Conservation (phyloP, 2,329 filamentous ascomycete species). For the Colletotrichum musicola region DNA sequence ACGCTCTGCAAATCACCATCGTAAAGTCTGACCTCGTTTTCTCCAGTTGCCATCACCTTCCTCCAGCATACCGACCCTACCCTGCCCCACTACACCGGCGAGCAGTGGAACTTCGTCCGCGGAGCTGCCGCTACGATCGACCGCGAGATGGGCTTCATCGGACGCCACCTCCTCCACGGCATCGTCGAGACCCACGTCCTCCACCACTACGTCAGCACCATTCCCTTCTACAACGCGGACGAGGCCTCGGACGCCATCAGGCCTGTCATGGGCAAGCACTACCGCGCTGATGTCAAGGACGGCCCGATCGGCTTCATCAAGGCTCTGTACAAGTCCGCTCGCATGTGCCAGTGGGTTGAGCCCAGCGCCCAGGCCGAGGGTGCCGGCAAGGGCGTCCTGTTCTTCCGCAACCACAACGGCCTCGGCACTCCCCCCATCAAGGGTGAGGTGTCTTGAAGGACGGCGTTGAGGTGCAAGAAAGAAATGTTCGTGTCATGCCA, state of each 20-base stretch:
- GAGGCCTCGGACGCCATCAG: constrained; percentile 71
- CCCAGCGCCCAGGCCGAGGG: constrained; percentile 84
- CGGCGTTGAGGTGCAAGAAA: not conserved
- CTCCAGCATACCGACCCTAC: constrained; percentile 96
- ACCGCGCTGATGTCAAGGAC: constrained; percentile 83
- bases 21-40: not conserved
- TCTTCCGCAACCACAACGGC: constrained; percentile 96
- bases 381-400: constrained; percentile 85
- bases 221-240: constrained; percentile 83
- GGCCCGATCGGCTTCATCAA: constrained; percentile 87
- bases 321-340: constrained; percentile 83
- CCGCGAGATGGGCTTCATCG: constrained; percentile 96
- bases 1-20: not conserved
- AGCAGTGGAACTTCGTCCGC: constrained; percentile 92
- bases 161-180: constrained; percentile 89
- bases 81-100: constrained; percentile 89
- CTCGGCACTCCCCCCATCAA: constrained; percentile 68
- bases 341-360: constrained; percentile 98
- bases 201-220: constrained; percentile 96
- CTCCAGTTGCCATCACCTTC: constrained; percentile 93
- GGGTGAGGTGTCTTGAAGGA: constrained; percentile 27
- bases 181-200: constrained; percentile 98
- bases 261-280: constrained; percentile 94
- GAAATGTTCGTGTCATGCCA: constrained; percentile 10
- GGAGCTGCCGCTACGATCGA: constrained; percentile 96